Base-by-base conservation (phyloP, 1,284 basidiomycete species). In the Rhizoctonia solani region DNA sequence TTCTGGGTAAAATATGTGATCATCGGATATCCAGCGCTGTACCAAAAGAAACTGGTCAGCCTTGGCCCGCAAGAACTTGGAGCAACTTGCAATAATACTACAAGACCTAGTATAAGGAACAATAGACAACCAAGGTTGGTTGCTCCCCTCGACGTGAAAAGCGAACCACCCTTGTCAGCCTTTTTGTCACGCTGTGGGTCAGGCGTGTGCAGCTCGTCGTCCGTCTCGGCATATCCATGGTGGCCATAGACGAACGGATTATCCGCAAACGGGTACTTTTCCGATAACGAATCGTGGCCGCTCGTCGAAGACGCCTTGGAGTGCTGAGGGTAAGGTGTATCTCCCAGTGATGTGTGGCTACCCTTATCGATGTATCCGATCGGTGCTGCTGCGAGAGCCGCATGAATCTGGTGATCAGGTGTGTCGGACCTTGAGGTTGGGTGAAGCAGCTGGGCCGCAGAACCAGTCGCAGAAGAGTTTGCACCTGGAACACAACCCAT, bases 41-140 rank as follows among this genome's bases (percentile, higher is more conserved):
- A 27, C n/a, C 14, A 25, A 23, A 56, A 52, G 25, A 34, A 34
- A 50, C 11, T n/a, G n/a, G n/a, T n/a, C n/a, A n/a, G n/a, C n/a
- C n/a, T n/a, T n/a, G n/a, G n/a, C n/a, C n/a, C n/a, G n/a, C n/a
- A n/a, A n/a, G n/a, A n/a, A n/a, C n/a, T n/a, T n/a, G n/a, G n/a
- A n/a, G n/a, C n/a, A n/a, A 78, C 87, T 66, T 75, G 90, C 89
- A 95, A 95, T 27, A 95, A 82, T 21, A 83, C 79, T 54, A 92
- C 73, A n/a, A 93, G 79, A 9, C 83, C 85, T 3, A 82, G 59
- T 49, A 81, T 79, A 8, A 94, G 82, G 29, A 93, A 54, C 25
- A 86, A 42, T 19, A 94, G 78, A 75, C 90, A 93, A 11, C 92
- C 92, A 3, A 93, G 77, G 76, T 94, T 94, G 54, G 82, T 77